Evolutionary conservation across 345 rosid genomes (phyloP).

Genomic region (Corymbia maculata): DNA sequence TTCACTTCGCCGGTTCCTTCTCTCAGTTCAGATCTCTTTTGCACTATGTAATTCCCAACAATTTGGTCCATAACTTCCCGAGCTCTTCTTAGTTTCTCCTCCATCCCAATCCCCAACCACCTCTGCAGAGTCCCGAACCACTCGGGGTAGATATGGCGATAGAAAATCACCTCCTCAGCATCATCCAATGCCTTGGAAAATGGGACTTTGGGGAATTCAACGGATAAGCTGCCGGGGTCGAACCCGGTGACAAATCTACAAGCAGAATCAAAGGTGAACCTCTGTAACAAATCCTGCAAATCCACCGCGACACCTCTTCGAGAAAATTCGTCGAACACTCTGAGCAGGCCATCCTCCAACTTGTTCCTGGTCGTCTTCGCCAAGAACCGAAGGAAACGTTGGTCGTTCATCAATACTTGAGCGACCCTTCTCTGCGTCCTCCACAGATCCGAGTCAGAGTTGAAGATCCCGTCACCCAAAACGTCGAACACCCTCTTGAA

Average conservation of each 20-base stretch:
- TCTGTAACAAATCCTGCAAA: conserved; percentile 32
- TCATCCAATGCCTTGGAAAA: conserved; percentile 29
- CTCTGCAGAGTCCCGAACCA: conserved; percentile 37
- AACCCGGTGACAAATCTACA: conserved; percentile 26
- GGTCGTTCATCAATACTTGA: conserved; percentile 19
- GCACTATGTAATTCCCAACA: conserved; percentile 8
- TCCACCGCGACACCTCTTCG: conserved; percentile 15
- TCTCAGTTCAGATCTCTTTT: conserved; percentile 16
- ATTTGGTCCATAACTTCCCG: conserved; percentile 8
- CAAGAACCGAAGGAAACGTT: conserved; percentile 8
- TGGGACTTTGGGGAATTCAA: conserved; percentile 15
- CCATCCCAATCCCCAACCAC: conserved; percentile 26
- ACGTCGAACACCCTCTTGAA: conserved; percentile 38
- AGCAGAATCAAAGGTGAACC: conserved; percentile 33
- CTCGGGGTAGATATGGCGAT: conserved; percentile 27
- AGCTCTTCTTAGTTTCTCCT: conserved; percentile 29
- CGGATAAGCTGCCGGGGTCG: conserved; percentile 26
- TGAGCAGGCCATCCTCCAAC: conserved; percentile 26
- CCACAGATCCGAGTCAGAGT: conserved; percentile 32
- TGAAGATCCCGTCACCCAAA: conserved; percentile 52
- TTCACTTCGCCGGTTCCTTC: background rate
- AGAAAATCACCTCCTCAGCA: conserved; percentile 39
- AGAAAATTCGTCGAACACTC: conserved; percentile 29
- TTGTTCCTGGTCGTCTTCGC: conserved; percentile 11
- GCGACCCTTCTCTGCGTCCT: conserved; percentile 28